Evolutionary conservation across 345 rosid species (phyloP), one percentile per base, ranked within the genome.

Genomic region (Populus pruinosa): DNA sequence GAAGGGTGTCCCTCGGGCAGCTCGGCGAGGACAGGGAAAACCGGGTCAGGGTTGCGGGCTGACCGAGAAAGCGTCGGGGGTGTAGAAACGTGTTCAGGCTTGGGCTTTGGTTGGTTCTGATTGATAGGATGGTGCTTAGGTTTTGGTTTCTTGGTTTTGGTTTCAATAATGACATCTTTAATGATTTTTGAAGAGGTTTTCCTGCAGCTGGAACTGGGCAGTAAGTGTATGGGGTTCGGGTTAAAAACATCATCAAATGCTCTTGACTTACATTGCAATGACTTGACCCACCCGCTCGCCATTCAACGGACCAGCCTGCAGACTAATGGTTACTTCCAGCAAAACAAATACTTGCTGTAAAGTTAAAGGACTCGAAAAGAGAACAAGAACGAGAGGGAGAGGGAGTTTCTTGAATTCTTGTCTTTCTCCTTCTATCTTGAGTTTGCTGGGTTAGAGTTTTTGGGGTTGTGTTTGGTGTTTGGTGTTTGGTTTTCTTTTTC

Each of bases 251-350:
- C 99, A 5, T 96, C 98, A 68, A 85, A 88, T 36, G 99, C 98
- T 79, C 93, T 89, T 0, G 99, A 93, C 79, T 90, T 96, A 89
- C 99, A 96, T 64, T 93, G 98, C 63, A 92, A 73, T 2, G 98
- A 93, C 78, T 93, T 96, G 68, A 96, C 90, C 99, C 99, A 96
- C 70, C 91, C 86, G 67, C 85, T 79, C 38, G 97, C 94, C 98
- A 92, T 93, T 47, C 43, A 78, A 53, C 75, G 66, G 74, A 78
- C 70, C 75, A 39, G 6, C 69, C 43, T 21, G 33, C 4, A 31
- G 18, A 17, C n/a, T 20, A 38, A 61, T 25, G 49, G 27, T 29
- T 21, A 38, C 80, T 69, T 21, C 41, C 16, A 23, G 5, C 25
- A 10, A 27, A 70, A 17, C 50, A 44, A 44, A 44, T 13, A 44